Conservation (phyloP, 768 basidiomycete species). For the Serendipita vermifera region DNA sequence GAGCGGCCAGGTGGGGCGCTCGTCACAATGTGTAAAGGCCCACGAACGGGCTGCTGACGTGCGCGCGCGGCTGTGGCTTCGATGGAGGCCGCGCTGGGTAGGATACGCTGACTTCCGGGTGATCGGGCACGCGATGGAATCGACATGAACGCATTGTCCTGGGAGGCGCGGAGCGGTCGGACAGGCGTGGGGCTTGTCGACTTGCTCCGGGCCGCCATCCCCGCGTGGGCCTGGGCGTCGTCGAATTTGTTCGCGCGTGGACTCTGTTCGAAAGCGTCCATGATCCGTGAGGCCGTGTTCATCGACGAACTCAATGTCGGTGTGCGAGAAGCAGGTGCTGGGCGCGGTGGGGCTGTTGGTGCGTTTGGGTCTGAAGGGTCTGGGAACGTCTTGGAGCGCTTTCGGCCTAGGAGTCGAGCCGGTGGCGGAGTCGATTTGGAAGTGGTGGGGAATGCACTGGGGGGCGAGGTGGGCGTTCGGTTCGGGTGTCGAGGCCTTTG, state of each 20-base stretch:
- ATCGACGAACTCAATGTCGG: neutral
- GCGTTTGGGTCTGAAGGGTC: neutral
- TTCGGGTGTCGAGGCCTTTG: neutral
- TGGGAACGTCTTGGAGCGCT: conserved; percentile 8
- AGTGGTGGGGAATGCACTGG: conserved; percentile 2
- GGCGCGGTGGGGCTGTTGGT: neutral
- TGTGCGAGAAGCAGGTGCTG: neutral
- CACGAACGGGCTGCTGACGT: neutral
- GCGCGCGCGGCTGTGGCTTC: neutral
- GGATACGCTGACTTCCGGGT: neutral
- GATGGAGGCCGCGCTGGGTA: neutral
- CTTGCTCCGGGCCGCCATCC: neutral
- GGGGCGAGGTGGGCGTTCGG: neutral
- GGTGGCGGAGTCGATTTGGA: neutral
- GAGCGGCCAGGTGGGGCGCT: neutral
- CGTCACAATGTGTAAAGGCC: neutral
- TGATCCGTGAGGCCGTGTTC: neutral
- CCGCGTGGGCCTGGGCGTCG: neutral
- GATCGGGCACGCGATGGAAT: neutral
- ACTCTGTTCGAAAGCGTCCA: conserved; percentile 1
- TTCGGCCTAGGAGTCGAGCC: neutral
- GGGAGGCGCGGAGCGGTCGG: neutral
- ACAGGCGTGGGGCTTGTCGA: conserved; percentile 3
- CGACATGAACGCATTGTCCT: neutral
- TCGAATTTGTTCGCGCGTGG: conserved; percentile 5